A percentile compares a stretch with the other conserved stretches of the same genome.
These are phyloP conservation scores for Clitopilus passeckerianus DNA, from an alignment of 768 basidiomycete species.

Conservation along the genomic window DNA sequence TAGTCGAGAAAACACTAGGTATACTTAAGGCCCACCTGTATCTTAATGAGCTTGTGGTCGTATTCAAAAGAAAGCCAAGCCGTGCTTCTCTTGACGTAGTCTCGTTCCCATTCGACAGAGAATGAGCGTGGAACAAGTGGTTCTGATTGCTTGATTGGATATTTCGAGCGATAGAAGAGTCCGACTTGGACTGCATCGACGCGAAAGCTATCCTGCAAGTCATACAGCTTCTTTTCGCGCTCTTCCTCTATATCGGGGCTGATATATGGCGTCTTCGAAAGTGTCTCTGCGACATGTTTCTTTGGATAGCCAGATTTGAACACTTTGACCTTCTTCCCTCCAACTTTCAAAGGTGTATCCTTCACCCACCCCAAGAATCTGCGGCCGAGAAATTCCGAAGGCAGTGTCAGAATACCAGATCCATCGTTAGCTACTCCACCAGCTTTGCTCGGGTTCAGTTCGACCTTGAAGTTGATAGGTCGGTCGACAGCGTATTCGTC, in stretches of 20 bases:
- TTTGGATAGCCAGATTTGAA: constrained; percentile 8
- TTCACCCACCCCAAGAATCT: constrained; percentile 44
- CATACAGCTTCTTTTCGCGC: constrained; percentile 34
- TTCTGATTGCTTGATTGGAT: constrained; percentile 20
- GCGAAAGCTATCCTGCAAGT: constrained; percentile 44
- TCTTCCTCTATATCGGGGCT: constrained; percentile 51
- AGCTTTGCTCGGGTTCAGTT: constrained; percentile 40
- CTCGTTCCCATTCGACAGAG: constrained; percentile 66
- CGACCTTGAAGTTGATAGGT: constrained; percentile 57
- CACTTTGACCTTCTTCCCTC: constrained; percentile 36
- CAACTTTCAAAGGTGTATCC: constrained; percentile 35
- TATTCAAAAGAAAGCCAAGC: constrained; percentile 62
- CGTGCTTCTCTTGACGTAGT: constrained; percentile 38
- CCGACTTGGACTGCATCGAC: constrained; percentile 68
- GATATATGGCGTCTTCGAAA: constrained; percentile 52
- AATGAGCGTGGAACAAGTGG: constrained; percentile 43
- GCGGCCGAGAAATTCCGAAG: constrained; percentile 28
- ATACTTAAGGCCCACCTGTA: constrained; percentile 40
- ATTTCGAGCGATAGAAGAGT: constrained; percentile 37
- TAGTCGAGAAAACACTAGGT: not conserved
- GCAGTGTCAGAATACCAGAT: constrained; percentile 35
- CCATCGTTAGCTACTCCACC: constrained; percentile 57
- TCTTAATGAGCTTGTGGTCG: constrained; percentile 59
- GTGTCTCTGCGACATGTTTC: constrained; percentile 20
- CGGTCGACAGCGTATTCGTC: constrained; percentile 21